Evolutionary conservation across 2,329 filamentous ascomycete genomes (phyloP), one percentile per base, ranked within the genome.

Genomic region (Penicillium sp.): DNA sequence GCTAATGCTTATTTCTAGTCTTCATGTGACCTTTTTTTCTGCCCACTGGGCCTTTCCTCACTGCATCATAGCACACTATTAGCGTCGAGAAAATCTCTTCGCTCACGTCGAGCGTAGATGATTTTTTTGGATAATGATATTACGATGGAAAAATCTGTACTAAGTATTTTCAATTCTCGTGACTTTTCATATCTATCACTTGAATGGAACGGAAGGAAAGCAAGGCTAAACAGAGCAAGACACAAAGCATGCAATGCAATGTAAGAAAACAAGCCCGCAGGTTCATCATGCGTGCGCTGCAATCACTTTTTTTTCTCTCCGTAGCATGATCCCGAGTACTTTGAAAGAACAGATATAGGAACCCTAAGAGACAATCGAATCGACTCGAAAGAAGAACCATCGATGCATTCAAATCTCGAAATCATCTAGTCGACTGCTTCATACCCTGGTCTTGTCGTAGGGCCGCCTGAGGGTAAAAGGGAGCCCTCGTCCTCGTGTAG

Each of bases 171-270:
- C 51, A 59, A 64, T 68, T 69, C 48, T 66, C 64, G 57, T 69
- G 60, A 64, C 63, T 61, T 57, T 62, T 58, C 64, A 63, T 68
- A 63, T 70, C 60, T 68, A 69, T 69, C 62, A 68, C 65, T 56
- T 41, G 59, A 60, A 55, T 61, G 63, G 58, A 54, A 62, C 62
- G 54, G 58, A 62, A 59, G 51, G 51, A 63, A 61, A 62, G 55
- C 55, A 62, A 59, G 51, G 56, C 60, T 59, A 59, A 56, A 58
- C 65, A 69, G 64, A 68, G 58, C 49, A 61, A 61, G 51, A 62
- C 47, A 61, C 51, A 57, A 56, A 59, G 58, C 56, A 62, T 59
- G 46, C 58, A 52, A 58, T 58, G 56, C 56, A 57, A 60, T 59
- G 59, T 54, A 63, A 56, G 53, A 54, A 57, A 57, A 60, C 57